These are phyloP conservation scores for Schwanniomyces occidentalis DNA, from an alignment of 805 yeast genomes.

Conservation along the genomic window DNA sequence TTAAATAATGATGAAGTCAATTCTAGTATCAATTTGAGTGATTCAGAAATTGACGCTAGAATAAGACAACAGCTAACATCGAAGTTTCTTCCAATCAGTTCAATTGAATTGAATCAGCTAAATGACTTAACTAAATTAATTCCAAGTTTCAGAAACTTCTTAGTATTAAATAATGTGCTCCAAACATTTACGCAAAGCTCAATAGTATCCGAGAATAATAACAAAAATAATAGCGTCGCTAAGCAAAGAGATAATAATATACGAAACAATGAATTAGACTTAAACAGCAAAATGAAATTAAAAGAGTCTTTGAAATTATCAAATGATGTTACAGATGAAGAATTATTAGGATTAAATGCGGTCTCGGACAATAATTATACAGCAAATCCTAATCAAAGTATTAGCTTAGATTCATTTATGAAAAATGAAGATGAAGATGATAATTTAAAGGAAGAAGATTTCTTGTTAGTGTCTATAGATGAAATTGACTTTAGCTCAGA, in stretches of 20 bases:
- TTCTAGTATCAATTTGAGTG: slow-evolving; percentile 1
- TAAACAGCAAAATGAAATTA: slow-evolving; percentile 28
- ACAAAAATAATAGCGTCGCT: slow-evolving; percentile 1
- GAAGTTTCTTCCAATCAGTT: slow-evolving; percentile 21
- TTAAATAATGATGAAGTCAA: slow-evolving; percentile 12
- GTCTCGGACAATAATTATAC: slow-evolving; percentile 24
- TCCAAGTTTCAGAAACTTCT: slow-evolving; percentile 31
- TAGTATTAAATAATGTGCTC: slow-evolving; percentile 24
- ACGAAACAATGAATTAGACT: slow-evolving; percentile 13
- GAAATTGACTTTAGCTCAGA: slow-evolving; percentile 24
- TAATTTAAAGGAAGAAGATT: slow-evolving; percentile 1
- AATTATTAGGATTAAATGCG: slow-evolving; percentile 34
- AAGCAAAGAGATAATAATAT: neutral
- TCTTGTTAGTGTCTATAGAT: slow-evolving; percentile 17
- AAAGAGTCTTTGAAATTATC: slow-evolving; percentile 36
- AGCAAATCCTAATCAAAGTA: slow-evolving; percentile 12
- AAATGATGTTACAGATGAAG: slow-evolving; percentile 40
- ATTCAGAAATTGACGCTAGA: slow-evolving; percentile 1
- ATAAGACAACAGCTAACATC: slow-evolving; percentile 5
- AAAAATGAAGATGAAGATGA: slow-evolving; percentile 19
- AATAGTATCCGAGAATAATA: neutral
- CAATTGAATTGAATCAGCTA: slow-evolving; percentile 23
- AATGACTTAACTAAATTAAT: slow-evolving; percentile 24
- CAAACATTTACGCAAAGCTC: slow-evolving; percentile 2
- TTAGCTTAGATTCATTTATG: slow-evolving; percentile 27